These are phyloP conservation scores for Canavalia gladiata DNA, from an alignment of 306 rosid species.

Conservation along the genomic window DNA sequence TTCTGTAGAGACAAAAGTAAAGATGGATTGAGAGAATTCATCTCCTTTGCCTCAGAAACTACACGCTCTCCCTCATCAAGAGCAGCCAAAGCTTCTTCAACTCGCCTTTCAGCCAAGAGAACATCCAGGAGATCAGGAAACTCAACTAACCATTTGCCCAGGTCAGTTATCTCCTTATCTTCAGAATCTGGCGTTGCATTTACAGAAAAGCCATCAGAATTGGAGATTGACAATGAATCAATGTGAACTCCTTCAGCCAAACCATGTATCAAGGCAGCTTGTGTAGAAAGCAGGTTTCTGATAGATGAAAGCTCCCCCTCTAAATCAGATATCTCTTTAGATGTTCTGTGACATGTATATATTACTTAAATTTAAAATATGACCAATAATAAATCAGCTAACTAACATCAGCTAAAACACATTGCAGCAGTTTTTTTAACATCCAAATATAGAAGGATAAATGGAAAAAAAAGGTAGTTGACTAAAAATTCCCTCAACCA, in stretches of 20 bases:
- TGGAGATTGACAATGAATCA: conserved; percentile 66
- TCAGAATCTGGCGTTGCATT: conserved; percentile 60
- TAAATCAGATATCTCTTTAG: conserved; percentile 96
- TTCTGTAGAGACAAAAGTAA: conserved; percentile 70
- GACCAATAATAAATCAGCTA: conserved; percentile 35
- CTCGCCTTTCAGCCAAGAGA: conserved; percentile 93
- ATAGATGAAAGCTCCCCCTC: conserved; percentile 97
- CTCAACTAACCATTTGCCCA: conserved; percentile 90
- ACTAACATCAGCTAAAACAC: conserved; percentile 27
- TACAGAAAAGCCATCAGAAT: conserved; percentile 60
- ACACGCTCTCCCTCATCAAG: conserved; percentile 90
- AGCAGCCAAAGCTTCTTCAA: conserved; percentile 89
- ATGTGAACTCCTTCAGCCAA: conserved; percentile 90
- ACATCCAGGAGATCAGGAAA: conserved; percentile 96
- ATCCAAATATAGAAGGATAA: not conserved
- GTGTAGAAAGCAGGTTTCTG: conserved; percentile 95
- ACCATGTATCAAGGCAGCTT: conserved; percentile 94
- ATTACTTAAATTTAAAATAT: conserved; percentile 45
- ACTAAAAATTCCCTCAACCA: not conserved
- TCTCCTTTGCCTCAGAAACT: conserved; percentile 77
- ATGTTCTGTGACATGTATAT: conserved; percentile 76
- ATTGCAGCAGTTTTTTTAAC: not conserved
- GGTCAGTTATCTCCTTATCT: conserved; percentile 72
- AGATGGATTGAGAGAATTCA: conserved; percentile 67
- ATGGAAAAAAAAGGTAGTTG: too few species aligned